A percentile compares a stretch with the other conserved stretches of the same genome.
Evolutionary conservation across 768 basidiomycete species (phyloP).

Genomic region (Hericium alpestre): DNA sequence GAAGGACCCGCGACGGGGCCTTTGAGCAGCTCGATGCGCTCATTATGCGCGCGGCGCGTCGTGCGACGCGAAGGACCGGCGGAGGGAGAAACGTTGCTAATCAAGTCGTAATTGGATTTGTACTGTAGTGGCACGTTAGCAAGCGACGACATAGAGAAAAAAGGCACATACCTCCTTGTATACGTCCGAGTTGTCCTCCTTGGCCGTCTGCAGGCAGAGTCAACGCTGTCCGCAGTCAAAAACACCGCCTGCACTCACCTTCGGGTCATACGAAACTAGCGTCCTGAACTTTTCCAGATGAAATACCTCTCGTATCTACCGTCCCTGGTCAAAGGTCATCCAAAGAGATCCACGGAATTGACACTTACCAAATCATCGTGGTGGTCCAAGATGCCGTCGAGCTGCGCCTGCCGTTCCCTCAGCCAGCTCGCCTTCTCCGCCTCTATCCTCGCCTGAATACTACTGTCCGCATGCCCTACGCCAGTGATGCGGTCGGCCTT

Average conservation of each 20-base stretch:
- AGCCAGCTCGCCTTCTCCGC: slow-evolving; percentile 37
- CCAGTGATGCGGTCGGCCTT: not conserved
- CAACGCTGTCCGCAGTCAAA: not conserved
- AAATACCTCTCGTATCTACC: slow-evolving; percentile 75
- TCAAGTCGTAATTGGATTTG: slow-evolving; percentile 51
- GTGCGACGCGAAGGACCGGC: slow-evolving; percentile 40
- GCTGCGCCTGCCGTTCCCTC: slow-evolving; percentile 44
- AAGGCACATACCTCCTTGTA: slow-evolving; percentile 52
- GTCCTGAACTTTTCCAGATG: slow-evolving; percentile 77
- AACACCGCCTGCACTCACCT: slow-evolving; percentile 29
- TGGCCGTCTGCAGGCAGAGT: slow-evolving; percentile 42
- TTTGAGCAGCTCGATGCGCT: slow-evolving; percentile 37
- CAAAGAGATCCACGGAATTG: not conserved
- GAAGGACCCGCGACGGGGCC: slow-evolving; percentile 17
- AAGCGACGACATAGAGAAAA: not conserved
- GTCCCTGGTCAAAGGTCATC: slow-evolving; percentile 1
- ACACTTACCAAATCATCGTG: slow-evolving; percentile 66
- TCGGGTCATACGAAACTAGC: slow-evolving; percentile 69
- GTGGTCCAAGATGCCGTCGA: slow-evolving; percentile 47
- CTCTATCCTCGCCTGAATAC: slow-evolving; percentile 17
- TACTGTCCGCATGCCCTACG: slow-evolving; percentile 3
- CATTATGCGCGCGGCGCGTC: slow-evolving; percentile 50
- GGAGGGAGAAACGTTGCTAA: slow-evolving; percentile 33
- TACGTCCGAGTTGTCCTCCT: slow-evolving; percentile 59
- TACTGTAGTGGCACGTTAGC: slow-evolving; percentile 29